Conservation (phyloP, 2,329 filamentous ascomycete genomes). For the Colletotrichum sp. region DNA sequence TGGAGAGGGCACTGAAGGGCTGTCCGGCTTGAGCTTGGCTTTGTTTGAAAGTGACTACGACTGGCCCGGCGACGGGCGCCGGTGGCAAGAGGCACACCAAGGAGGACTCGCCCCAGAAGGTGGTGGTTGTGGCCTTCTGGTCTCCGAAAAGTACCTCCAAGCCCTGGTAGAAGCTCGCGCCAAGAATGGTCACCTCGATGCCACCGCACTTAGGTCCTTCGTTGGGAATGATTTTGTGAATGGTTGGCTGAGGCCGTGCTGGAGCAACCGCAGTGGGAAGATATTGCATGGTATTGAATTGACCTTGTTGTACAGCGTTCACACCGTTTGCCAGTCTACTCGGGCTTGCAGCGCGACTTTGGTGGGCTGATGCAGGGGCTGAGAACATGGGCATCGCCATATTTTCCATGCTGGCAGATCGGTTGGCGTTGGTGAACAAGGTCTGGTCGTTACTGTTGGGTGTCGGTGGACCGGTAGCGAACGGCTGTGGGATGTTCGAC, state of each 20-base stretch:
- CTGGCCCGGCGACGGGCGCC: conserved; percentile 68
- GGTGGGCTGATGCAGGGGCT: conserved; percentile 72
- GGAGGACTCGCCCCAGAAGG: conserved; percentile 81
- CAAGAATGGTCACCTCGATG: conserved; percentile 85
- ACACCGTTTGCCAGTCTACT: conserved; percentile 54
- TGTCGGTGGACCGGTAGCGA: conserved; percentile 66
- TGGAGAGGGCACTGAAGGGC: conserved; percentile 33
- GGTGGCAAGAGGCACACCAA: conserved; percentile 81
- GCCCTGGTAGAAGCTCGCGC: conserved; percentile 76
- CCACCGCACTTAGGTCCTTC: conserved; percentile 85
- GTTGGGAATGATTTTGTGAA: conserved; percentile 82
- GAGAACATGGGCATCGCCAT: conserved; percentile 71
- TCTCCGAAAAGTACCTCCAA: conserved; percentile 86
- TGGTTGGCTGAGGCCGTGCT: conserved; percentile 59
- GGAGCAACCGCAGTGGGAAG: conserved; percentile 55
- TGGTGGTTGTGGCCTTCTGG: conserved; percentile 69
- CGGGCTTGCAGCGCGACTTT: conserved; percentile 81
- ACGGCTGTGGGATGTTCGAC: conserved; percentile 28
- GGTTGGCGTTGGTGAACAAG: conserved; percentile 59
- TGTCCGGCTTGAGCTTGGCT: conserved; percentile 46
- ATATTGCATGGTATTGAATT: conserved; percentile 55
- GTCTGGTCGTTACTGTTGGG: conserved; percentile 69
- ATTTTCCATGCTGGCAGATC: conserved; percentile 70
- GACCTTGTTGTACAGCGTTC: conserved; percentile 43
- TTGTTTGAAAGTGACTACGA: conserved; percentile 73